Evolutionary conservation across 352 stramenopile species (phyloP).

Genomic region (Phytopythium cucurbitacearum): DNA sequence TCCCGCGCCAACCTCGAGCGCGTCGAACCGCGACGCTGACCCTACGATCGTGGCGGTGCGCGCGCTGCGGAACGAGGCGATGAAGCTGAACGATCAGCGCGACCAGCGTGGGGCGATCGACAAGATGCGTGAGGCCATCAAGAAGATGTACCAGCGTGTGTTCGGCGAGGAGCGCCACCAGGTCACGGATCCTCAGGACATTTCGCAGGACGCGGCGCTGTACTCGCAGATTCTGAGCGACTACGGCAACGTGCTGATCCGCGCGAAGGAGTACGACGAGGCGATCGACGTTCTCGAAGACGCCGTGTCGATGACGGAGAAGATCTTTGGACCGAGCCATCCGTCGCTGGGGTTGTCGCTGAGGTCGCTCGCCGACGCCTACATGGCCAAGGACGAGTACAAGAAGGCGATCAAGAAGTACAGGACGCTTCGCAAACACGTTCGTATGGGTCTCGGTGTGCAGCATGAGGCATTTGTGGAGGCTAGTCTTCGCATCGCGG

Average conservation of each 20-base stretch:
- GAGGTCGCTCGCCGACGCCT: conserved; percentile 74
- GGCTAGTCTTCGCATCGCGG: conserved; percentile 55
- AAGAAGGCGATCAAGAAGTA: conserved; percentile 64
- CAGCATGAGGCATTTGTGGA: conserved; percentile 78
- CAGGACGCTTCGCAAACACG: conserved; percentile 65
- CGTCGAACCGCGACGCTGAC: conserved; percentile 41
- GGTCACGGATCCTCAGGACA: conserved; percentile 48
- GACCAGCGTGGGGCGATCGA: conserved; percentile 45
- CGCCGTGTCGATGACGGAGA: conserved; percentile 62
- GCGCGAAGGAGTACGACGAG: conserved; percentile 68
- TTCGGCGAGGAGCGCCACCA: conserved; percentile 46
- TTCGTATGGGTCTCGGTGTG: conserved; percentile 55
- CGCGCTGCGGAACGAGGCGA: conserved; percentile 63
- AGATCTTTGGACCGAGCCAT: conserved; percentile 77
- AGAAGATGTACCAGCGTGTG: conserved; percentile 59
- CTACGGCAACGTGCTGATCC: conserved; percentile 71
- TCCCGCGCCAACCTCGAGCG: conserved; percentile 18
- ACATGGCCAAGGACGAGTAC: conserved; percentile 73
- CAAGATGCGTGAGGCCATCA: conserved; percentile 66
- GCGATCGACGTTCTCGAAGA: conserved; percentile 77
- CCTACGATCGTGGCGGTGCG: conserved; percentile 63
- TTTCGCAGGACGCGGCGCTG: conserved; percentile 66
- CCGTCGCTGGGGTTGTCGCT: conserved; percentile 72
- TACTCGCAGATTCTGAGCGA: conserved; percentile 80
- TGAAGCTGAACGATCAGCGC: conserved; percentile 68